These are phyloP conservation scores for Zymoseptoria passerinii DNA, from an alignment of 2,329 filamentous ascomycete species.

Conservation along the genomic window DNA sequence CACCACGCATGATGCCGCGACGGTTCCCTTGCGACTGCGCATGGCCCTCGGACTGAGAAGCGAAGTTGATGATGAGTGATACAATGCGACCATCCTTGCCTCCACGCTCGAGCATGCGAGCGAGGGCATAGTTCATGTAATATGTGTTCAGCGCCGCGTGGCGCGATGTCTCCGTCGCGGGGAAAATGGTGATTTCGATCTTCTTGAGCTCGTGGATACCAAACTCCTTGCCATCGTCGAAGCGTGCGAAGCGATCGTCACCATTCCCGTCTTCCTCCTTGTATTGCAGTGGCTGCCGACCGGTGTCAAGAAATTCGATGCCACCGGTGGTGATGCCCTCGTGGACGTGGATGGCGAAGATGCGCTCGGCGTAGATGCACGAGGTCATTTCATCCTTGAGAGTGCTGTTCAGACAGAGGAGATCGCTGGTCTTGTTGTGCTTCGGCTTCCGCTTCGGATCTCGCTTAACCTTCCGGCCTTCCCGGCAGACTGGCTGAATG, in stretches of 20 bases:
- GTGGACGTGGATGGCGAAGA: conserved; percentile 25
- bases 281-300: conserved; percentile 27
- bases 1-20: conserved; percentile 7
- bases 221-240: conserved; percentile 18
- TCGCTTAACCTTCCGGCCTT: neutral
- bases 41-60: neutral
- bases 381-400: conserved; percentile 16
- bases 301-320: conserved; percentile 25
- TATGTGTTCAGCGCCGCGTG: conserved; percentile 23
- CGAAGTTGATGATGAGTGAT: conserved; percentile 20
- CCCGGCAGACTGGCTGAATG: conserved; percentile 11
- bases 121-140: conserved; percentile 24
- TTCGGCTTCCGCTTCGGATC: conserved; percentile 3
- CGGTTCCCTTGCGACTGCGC: neutral
- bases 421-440: conserved; percentile 15
- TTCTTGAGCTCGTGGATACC: conserved; percentile 25
- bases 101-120: conserved; percentile 18
- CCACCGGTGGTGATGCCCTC: conserved; percentile 21
- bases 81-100: conserved; percentile 16
- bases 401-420: conserved; percentile 22
- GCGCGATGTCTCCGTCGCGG: conserved; percentile 8
- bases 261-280: conserved; percentile 6
- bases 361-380: conserved; percentile 24
- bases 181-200: conserved; percentile 22
- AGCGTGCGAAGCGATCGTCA: conserved; percentile 23